These are phyloP conservation scores for Fusarium sp. DNA, from an alignment of 2,329 filamentous ascomycete genomes.

Conservation along the genomic window DNA sequence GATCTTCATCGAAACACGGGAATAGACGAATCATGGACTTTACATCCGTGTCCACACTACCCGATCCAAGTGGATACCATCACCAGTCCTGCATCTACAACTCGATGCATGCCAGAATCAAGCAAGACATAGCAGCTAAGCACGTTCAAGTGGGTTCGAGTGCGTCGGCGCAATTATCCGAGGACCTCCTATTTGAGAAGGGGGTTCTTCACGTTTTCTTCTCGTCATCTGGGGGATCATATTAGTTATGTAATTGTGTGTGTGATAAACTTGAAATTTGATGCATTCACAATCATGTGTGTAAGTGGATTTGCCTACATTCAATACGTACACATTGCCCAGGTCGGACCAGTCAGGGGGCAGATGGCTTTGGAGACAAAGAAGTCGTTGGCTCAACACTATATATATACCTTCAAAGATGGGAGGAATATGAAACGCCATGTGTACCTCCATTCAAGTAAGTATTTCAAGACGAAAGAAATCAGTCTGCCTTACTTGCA, in stretches of 20 bases:
- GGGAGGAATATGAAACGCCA: not conserved
- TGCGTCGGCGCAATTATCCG: not conserved
- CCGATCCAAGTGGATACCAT: not conserved
- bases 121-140: not conserved
- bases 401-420: not conserved
- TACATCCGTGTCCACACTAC: not conserved
- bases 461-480: not conserved
- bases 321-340: not conserved
- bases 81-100: not conserved
- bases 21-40: constrained; percentile 2
- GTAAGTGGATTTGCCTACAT: not conserved
- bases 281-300: not conserved
- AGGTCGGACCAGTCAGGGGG: not conserved
- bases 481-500: not conserved
- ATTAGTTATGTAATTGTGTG: not conserved
- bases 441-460: not conserved
- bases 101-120: not conserved
- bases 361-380: not conserved
- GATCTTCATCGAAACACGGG: not conserved
- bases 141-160: not conserved
- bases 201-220: not conserved
- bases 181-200: not conserved
- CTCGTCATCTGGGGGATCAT: not conserved
- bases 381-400: not conserved
- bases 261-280: not conserved